Evolutionary conservation across 2,329 filamentous ascomycete species (phyloP), one percentile per base, ranked within the genome.

Genomic region (Parafenestella ontariensis): DNA sequence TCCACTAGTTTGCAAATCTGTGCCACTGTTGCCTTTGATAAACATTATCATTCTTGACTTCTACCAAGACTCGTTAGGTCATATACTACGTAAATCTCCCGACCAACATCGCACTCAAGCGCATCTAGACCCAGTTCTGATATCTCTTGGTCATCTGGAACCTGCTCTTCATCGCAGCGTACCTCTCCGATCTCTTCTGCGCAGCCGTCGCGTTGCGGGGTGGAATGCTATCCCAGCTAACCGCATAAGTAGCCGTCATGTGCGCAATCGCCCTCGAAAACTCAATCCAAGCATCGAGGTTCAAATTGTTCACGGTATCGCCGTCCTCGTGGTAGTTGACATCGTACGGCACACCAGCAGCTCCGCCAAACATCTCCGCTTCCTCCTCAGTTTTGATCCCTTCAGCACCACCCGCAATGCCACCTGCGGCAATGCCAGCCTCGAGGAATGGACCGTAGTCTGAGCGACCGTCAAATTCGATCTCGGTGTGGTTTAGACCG

Each of bases 401-500:
- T 74, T 93, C 90, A 1, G 90, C 90, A 34, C 90, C 90, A 2
- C 90, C 92, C 49, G 89, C 89, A 56, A 93, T 85, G 26, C 90
- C 90, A 21, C 90, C 89, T 1, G 85, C 85, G 0, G 90, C 88
- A 37, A 93, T 91, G 3, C 88, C 88, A 51, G 85, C 82, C 31
- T 85, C 82, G 66, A 92, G 88, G 78, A 94, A 93, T 1, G 86
- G 88, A 46, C 87, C 89, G 65, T 94, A 94, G 75, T 95, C 91
- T 59, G 87, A 91, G 54, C 90, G 87, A 6, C 90, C 90, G 64
- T 92, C 88, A 62, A 95, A 94, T 2, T 86, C 84, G 24, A 90
- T 90, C 53, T 89, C 85, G 0, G 86, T 89, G 70, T 87, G 68
- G 54, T 70, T 69, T 9, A 70, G 58, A 3, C 66, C 63, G 10